These are phyloP conservation scores for Diaporthe caulivora DNA, from an alignment of 2,329 filamentous ascomycete species.

Conservation along the genomic window DNA sequence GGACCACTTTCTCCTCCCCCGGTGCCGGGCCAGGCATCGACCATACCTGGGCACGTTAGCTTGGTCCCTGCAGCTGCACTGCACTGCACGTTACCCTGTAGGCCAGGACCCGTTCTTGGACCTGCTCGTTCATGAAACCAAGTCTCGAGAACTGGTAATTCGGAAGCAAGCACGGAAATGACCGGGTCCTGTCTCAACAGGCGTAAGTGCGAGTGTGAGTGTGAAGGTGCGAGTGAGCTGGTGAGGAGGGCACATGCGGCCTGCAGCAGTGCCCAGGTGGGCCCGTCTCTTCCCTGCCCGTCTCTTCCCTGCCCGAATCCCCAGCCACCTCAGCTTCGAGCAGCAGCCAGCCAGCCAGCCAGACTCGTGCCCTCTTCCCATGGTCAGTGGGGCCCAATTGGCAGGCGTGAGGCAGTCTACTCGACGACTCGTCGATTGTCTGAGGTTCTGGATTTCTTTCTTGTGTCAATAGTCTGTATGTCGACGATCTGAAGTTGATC, in stretches of 20 bases:
- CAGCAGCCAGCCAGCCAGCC: conserved; percentile 23
- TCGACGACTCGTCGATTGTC: neutral
- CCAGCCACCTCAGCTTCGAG: conserved; percentile 15
- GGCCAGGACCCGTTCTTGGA: neutral
- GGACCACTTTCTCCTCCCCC: too few species aligned
- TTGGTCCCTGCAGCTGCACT: conserved; percentile 6
- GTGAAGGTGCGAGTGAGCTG: neutral
- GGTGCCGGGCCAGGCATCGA: neutral
- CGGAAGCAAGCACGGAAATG: neutral
- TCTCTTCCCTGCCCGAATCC: neutral
- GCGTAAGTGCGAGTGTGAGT: too few species aligned
- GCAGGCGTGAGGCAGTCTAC: neutral
- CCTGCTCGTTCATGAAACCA: conserved; percentile 8
- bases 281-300: conserved; percentile 15
- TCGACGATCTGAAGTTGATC: conserved; percentile 10
- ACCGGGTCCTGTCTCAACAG: neutral
- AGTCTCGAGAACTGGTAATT: neutral
- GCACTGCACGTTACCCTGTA: neutral
- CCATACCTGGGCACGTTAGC: neutral
- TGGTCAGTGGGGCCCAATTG: conserved; percentile 11
- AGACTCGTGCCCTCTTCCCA: conserved; percentile 4
- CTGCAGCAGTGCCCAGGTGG: conserved; percentile 28
- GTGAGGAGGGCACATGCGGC: conserved; percentile 8
- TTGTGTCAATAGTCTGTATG: neutral
- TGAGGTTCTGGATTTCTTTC: neutral